Base-by-base conservation (phyloP, 129 eudicot species). In the Ambrosia artemisiifolia region DNA sequence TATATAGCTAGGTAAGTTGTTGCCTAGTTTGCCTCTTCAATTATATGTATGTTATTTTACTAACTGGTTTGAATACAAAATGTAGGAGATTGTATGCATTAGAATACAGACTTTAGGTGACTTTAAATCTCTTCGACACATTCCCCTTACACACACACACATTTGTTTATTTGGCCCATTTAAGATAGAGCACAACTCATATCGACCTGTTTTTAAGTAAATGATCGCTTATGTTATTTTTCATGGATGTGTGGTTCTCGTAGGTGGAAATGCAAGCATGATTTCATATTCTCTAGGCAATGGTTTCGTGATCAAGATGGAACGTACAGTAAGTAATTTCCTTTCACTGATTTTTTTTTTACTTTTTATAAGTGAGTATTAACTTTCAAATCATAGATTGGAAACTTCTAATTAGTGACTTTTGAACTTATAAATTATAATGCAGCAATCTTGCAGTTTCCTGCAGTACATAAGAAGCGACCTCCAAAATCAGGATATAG, bases 271-370 rank as follows among this genome's bases (percentile, higher is more conserved):
- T 81, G 91, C 30, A 90, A 83, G 76, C 79, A 86, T 75, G 99
- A 95, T 83, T 95, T 95, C 74, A 80, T 95, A 44, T 95, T 88
- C 79, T 95, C 99, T 49, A 86, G 99, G 84, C 96, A 90, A 78
- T 95, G 99, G 99, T 95, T 95, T 81, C 83, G 86, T 46, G 97
- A 90, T 42, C 99, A 95, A 90, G 97, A 95, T 80, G 99, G 99
- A 80, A 83, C 96, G 72, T 95, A 86, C 63, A 95, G 99, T 95
- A 80, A 84, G 98, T 40, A 17, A 44, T 17, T 7, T 64, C 53
- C 62, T 63, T 63, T 0, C 32, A 59, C 28, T 12, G 64, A 24
- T 32, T 54, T 20, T 20, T 20, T 11, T 32, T 54, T 54, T 54
- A 8, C 61, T 17, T 54, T 12, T 16, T 54, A 11, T 7, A 9